Percentiles rank a stretch among this genome's conserved stretches.
Evolutionary conservation across 2,329 filamentous ascomycete genomes (phyloP).

Genomic region (Aspergillus felis): DNA sequence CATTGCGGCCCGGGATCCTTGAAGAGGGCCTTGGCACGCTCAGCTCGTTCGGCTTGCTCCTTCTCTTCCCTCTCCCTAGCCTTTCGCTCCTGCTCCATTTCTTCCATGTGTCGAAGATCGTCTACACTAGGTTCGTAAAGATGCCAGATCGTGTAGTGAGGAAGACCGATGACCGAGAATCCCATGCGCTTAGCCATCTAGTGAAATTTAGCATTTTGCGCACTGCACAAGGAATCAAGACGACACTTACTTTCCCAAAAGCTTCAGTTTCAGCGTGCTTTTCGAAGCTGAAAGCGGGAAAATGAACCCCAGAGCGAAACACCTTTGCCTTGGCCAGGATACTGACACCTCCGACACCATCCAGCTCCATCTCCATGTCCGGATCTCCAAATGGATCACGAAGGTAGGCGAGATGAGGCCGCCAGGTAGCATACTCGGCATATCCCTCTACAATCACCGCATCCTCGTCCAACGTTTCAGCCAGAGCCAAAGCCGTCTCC

Average conservation of each 20-base stretch:
- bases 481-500: constrained; percentile 87
- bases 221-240: neutral
- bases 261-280: constrained; percentile 98
- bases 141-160: constrained; percentile 99
- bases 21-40: constrained; percentile 78
- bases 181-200: constrained; percentile 97
- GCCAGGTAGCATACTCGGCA: constrained; percentile 97
- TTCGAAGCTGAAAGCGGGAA: constrained; percentile 97
- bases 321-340: constrained; percentile 95
- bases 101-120: constrained; percentile 95
- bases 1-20: constrained; percentile 73
- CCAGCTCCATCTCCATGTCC: constrained; percentile 99
- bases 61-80: constrained; percentile 76
- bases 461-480: constrained; percentile 93
- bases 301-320: constrained; percentile 92
- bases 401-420: constrained; percentile 92
- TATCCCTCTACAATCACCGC: constrained; percentile 99
- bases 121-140: constrained; percentile 98
- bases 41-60: constrained; percentile 65
- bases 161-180: constrained; percentile 90
- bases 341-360: constrained; percentile 94
- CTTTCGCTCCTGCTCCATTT: constrained; percentile 87
- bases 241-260: constrained; percentile 78
- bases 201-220: constrained; percentile 12
- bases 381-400: constrained; percentile 96